Evolutionary conservation across 768 basidiomycete species (phyloP).

Genomic region (Pholiota molesta): DNA sequence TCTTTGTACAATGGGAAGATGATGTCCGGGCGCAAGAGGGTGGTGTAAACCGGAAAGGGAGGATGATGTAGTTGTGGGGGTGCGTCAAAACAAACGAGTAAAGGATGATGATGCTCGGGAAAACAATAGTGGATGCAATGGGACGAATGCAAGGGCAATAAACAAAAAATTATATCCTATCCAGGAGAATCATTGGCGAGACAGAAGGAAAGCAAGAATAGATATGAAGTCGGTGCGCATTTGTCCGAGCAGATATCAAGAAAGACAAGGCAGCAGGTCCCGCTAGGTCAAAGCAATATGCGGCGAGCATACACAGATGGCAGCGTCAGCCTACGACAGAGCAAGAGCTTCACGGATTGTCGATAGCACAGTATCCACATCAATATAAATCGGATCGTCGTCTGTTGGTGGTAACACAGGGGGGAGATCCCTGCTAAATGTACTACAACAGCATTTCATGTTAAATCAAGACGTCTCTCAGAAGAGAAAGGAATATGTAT

Average conservation of each 20-base stretch:
- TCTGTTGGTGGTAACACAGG: slow-evolving; percentile 26
- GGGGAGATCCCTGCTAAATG: slow-evolving; percentile 31
- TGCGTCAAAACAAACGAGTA: neutral
- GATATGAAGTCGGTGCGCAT: neutral
- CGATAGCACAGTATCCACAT: slow-evolving; percentile 43
- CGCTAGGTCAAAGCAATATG: neutral
- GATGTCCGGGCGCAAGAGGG: neutral
- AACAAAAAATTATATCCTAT: neutral
- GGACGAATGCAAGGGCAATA: no score
- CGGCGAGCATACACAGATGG: neutral
- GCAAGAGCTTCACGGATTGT: slow-evolving; percentile 33
- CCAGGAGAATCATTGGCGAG: neutral
- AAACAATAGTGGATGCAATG: neutral
- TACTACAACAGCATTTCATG: neutral
- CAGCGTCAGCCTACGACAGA: neutral
- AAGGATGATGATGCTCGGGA: neutral
- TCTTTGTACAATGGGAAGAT: neutral
- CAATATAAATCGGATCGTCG: slow-evolving; percentile 34
- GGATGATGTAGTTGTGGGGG: neutral
- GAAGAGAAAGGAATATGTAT: slow-evolving; percentile 1
- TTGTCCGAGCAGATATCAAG: neutral
- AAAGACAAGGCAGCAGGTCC: neutral
- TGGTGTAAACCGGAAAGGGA: neutral
- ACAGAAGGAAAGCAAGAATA: neutral
- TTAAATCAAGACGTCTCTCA: slow-evolving; percentile 23